Evolutionary conservation across 306 rosid species (phyloP).

Genomic region (Quercus engelmannii): DNA sequence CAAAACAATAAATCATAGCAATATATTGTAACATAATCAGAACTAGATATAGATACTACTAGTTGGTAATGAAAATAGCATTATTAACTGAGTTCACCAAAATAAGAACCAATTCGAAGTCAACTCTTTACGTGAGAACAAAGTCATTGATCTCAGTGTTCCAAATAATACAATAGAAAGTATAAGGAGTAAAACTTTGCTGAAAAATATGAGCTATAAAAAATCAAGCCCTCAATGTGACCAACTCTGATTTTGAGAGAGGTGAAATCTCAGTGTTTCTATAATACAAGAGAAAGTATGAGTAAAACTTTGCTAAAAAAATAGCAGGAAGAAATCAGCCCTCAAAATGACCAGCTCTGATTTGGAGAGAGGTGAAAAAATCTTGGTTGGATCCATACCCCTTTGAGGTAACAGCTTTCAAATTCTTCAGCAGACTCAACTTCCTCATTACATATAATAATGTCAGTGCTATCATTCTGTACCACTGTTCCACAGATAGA

Average conservation of each 20-base stretch:
- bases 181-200: not conserved
- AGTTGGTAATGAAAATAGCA: too few species aligned
- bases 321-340: not conserved
- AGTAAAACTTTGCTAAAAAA: not conserved
- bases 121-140: too few species aligned
- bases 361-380: not conserved
- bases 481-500: slow-evolving; percentile 4
- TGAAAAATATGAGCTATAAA: not conserved
- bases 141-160: too few species aligned
- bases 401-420: not conserved
- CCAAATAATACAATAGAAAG: not conserved
- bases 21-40: too few species aligned
- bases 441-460: not conserved
- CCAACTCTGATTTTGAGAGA: slow-evolving; percentile 5
- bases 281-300: not conserved
- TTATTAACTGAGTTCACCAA: too few species aligned
- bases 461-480: not conserved
- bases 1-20: too few species aligned
- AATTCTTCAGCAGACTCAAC: not conserved
- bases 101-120: not conserved
- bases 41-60: too few species aligned
- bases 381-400: slow-evolving; percentile 27
- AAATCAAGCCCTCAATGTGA: not conserved
- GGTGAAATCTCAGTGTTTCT: not conserved
- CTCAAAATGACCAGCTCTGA: slow-evolving; percentile 13